Evolutionary conservation across 169 alveolate species (phyloP), one percentile per base, ranked within the genome.

Genomic region (Cyclospora cayetanensis): DNA sequence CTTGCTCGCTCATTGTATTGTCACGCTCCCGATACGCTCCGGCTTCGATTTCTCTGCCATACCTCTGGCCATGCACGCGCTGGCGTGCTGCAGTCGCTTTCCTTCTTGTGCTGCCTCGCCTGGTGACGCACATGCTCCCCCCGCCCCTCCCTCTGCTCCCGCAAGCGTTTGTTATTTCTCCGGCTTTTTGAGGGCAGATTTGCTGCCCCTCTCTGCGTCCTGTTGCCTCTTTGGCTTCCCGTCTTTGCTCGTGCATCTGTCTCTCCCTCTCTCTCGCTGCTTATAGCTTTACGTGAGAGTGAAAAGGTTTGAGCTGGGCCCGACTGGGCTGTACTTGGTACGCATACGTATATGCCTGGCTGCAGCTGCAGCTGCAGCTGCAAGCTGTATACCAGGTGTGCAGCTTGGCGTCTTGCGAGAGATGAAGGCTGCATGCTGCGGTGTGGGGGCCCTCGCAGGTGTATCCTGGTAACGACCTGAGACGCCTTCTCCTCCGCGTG

Each of bases 381-480:
- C n/a, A 9, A 20, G n/a, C 39, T 20, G 4, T 22, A 15, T 0
- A 0, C 9, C 72, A 79, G 74, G 22, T 46, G n/a, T 5, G 18
- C 18, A 18, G n/a, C n/a, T 46, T 18, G 60, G 9, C 60, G 60
- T 46, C 18, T 18, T 46, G 60, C 9, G 60, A 18, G 60, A 18
- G n/a, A 46, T 9, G 60, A 46, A 9, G 15, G 18, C n/a, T 53
- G 68, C 2, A 22, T 29, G 18, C 29, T 52, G 35, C 60, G 34
- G 90, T 12, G 0, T 52, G 34, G 0, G 50, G 22, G 34, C 25
- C 34, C 9, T 9, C 25, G 9, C 91, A 84, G 91, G 91, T 84
- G 70, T 65, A 60, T 25, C 41, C 91, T 15, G 91, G 91, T 11
- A 43, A 60, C 83, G 68, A 84, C 34, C 31, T 84, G 52, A 60